A percentile compares a stretch with the other conserved stretches of the same genome.
Evolutionary conservation across 2,329 filamentous ascomycete genomes (phyloP).

Genomic region (Cercospora sesami): DNA sequence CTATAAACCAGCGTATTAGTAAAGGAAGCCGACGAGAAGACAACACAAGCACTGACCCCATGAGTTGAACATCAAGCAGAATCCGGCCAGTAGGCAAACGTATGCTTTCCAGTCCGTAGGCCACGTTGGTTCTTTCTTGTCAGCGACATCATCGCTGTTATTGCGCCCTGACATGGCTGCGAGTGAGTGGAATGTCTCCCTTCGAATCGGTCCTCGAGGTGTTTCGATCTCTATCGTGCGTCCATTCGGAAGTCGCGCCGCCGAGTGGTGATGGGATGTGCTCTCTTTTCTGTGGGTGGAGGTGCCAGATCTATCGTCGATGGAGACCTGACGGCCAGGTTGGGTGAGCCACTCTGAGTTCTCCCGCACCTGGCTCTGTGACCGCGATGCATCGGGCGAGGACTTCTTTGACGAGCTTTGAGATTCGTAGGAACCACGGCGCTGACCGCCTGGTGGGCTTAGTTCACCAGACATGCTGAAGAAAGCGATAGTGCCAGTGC

Average conservation of each 20-base stretch:
- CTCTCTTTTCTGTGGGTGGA: conserved; percentile 11
- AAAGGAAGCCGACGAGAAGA: background rate
- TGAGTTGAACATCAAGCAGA: conserved; percentile 50
- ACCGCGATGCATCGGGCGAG: conserved; percentile 19
- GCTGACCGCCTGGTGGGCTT: conserved; percentile 6
- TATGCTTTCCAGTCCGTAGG: conserved; percentile 49
- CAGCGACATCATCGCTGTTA: background rate
- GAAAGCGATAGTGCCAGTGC: background rate
- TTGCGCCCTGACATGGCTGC: conserved; percentile 12
- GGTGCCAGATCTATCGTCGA: conserved; percentile 16
- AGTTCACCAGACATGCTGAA: conserved; percentile 20
- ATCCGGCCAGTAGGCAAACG: conserved; percentile 48
- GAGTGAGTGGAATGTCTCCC: conserved; percentile 16
- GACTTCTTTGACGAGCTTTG: conserved; percentile 26
- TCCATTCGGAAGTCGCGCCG: conserved; percentile 4
- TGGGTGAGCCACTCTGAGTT: conserved; percentile 14
- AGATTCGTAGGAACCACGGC: conserved; percentile 23
- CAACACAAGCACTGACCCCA: conserved; percentile 25
- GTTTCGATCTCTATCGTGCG: conserved; percentile 22
- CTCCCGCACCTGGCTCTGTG: conserved; percentile 20
- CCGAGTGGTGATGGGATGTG: conserved; percentile 2
- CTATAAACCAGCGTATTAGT: background rate
- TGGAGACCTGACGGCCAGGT: conserved; percentile 19
- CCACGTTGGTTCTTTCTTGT: conserved; percentile 43
- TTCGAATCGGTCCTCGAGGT: conserved; percentile 21